Conservation (phyloP, 2,329 filamentous ascomycete genomes). For the Curvularia sp. region DNA sequence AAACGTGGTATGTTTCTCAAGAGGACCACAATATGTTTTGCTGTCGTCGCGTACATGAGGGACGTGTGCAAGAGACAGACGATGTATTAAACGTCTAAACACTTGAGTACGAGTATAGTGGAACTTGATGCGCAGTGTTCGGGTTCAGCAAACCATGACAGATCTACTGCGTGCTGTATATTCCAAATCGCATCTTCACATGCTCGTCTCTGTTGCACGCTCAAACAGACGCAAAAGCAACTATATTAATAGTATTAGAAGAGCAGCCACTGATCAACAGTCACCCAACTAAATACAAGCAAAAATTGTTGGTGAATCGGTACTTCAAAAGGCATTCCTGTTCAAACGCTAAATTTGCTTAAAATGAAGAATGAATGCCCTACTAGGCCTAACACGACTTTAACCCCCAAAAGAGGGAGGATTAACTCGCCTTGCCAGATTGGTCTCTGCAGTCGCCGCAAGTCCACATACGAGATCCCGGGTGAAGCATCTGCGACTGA, state of each 20-base stretch:
- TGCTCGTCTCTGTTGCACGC: neutral
- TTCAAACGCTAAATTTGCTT: neutral
- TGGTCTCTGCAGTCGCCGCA: constrained; percentile 18
- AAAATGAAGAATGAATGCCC: neutral
- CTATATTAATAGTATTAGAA: neutral
- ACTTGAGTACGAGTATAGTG: neutral
- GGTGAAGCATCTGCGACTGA: neutral
- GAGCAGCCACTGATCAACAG: neutral
- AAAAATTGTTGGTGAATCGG: neutral
- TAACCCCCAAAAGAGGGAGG: neutral
- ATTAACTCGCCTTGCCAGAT: neutral
- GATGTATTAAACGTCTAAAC: neutral
- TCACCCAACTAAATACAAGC: neutral
- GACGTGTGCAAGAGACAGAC: neutral
- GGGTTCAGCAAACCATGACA: neutral
- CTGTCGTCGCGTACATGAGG: neutral
- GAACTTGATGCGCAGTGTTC: neutral
- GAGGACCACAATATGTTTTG: neutral
- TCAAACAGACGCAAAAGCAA: neutral
- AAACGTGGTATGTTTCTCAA: neutral
- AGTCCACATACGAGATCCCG: constrained; percentile 12
- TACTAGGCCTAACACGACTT: neutral
- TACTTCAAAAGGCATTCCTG: neutral
- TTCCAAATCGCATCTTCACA: neutral
- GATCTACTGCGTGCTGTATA: neutral